Conservation (phyloP, 2,329 filamentous ascomycete genomes). For the Aspergillaceae sp. region DNA sequence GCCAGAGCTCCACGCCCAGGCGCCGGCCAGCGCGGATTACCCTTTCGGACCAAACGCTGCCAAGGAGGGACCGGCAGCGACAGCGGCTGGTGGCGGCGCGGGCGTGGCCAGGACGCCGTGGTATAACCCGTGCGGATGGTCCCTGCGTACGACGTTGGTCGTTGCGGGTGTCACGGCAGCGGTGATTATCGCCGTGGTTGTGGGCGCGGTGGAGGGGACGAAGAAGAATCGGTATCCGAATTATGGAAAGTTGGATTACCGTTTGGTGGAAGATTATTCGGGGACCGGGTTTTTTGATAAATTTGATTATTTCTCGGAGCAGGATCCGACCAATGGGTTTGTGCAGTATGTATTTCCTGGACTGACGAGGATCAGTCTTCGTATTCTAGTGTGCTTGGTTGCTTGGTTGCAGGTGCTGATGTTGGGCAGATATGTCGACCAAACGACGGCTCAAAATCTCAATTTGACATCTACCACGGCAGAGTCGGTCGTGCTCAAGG, state of each 20-base stretch:
- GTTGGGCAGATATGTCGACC: constrained; percentile 32
- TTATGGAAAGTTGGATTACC: constrained; percentile 35
- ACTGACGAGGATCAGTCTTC: constrained; percentile 1
- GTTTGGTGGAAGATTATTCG: constrained; percentile 34
- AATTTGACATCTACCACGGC: constrained; percentile 56
- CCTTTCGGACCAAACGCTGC: background rate
- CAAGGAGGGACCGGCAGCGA: no score
- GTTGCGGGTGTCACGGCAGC: constrained; percentile 33
- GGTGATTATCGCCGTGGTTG: constrained; percentile 42
- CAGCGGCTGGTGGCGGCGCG: constrained; percentile 1
- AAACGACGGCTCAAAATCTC: constrained; percentile 20
- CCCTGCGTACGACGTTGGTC: constrained; percentile 44
- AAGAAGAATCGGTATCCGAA: constrained; percentile 35
- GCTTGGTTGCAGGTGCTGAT: background rate
- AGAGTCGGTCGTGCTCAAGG: constrained; percentile 48
- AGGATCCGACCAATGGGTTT: constrained; percentile 39
- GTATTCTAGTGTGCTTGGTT: constrained; percentile 5
- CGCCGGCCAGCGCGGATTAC: background rate
- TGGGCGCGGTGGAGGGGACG: constrained; percentile 34
- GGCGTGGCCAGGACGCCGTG: constrained; percentile 8
- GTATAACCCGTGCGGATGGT: constrained; percentile 49
- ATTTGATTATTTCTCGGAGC: constrained; percentile 38
- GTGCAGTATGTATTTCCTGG: constrained; percentile 36
- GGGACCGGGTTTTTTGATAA: constrained; percentile 37
- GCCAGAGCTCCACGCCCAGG: background rate